These are phyloP conservation scores for Polyrhizophydium stewartii DNA, from an alignment of 371 early-diverging fungal species.

Conservation along the genomic window DNA sequence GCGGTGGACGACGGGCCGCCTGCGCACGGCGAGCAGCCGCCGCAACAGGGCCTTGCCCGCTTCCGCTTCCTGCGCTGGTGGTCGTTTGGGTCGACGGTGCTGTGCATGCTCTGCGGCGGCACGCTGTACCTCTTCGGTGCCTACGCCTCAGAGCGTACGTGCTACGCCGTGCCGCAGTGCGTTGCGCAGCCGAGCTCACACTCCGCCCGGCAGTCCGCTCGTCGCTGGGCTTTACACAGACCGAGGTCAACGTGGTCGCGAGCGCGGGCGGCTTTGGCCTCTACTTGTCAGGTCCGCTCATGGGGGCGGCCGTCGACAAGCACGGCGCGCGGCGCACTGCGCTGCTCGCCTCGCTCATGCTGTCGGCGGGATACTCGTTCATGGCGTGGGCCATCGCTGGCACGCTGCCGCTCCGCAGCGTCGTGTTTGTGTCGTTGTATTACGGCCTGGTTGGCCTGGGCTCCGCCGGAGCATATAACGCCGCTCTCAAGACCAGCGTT, in stretches of 20 bases:
- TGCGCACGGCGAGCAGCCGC: no score
- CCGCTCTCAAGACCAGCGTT: conserved; percentile 54
- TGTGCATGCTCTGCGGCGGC: conserved; percentile 39
- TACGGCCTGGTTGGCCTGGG: conserved; percentile 61
- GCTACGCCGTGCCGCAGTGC: not conserved
- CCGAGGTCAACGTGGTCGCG: conserved; percentile 45
- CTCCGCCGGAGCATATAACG: conserved; percentile 50
- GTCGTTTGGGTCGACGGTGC: conserved; percentile 16
- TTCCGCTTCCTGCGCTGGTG: not conserved
- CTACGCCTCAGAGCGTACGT: conserved; percentile 44
- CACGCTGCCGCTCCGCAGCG: conserved; percentile 9
- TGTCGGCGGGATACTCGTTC: conserved; percentile 18
- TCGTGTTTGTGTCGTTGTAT: conserved; percentile 33
- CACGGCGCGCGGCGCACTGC: conserved; percentile 6
- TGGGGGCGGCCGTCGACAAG: conserved; percentile 16
- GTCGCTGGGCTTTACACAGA: conserved; percentile 37
- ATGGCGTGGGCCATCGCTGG: conserved; percentile 13
- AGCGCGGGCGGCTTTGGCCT: conserved; percentile 52
- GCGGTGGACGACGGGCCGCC: no score
- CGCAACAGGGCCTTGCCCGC: no score
- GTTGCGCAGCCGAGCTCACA: no score
- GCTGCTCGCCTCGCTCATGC: conserved; percentile 6
- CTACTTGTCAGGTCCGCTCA: conserved; percentile 30
- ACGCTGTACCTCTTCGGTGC: conserved; percentile 53
- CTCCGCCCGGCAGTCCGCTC: conserved; percentile 6